phyloP scores from a whole-genome alignment of 2,329 filamentous ascomycete genomes.

The Chaetomiaceae sp. region DNA sequence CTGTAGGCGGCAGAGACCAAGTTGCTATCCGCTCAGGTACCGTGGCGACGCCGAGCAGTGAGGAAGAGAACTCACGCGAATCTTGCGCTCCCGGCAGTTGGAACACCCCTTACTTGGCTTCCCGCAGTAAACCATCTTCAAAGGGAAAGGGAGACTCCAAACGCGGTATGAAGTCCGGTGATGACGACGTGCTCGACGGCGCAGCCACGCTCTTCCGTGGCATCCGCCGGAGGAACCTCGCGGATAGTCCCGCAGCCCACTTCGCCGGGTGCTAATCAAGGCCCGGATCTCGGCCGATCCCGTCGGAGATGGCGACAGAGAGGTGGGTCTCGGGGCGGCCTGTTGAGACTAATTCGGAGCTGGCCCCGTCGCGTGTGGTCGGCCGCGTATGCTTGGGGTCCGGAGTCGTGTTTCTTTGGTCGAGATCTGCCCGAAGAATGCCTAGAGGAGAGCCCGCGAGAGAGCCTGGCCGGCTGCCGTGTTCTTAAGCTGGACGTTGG shows the following conservation, averaged over 20 bases:
- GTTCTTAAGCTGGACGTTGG: slow-evolving; percentile 15
- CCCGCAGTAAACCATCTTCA: slow-evolving; percentile 52
- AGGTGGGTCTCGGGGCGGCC: neutral
- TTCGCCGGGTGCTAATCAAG: slow-evolving; percentile 2
- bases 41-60: neutral
- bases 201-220: slow-evolving; percentile 11
- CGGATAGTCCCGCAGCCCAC: slow-evolving; percentile 2
- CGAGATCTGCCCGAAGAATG: slow-evolving; percentile 11
- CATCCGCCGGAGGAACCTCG: slow-evolving; percentile 11
- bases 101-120: slow-evolving; percentile 55
- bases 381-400: neutral
- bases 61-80: slow-evolving; percentile 42
- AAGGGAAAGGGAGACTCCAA: neutral
- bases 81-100: slow-evolving; percentile 52
- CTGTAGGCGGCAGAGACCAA: neutral
- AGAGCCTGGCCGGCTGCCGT: slow-evolving; percentile 15
- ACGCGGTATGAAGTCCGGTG: slow-evolving; percentile 2
- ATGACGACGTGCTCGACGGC: slow-evolving; percentile 14
- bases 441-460: slow-evolving; percentile 14
- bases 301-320: neutral
- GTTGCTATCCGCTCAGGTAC: too few relatives aligned
- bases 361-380: neutral
- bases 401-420: neutral
- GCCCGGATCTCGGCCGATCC: neutral
- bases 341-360: neutral